A percentile compares a stretch with the other conserved stretches of the same genome.
phyloP scores from a whole-genome alignment of 2,329 filamentous ascomycete genomes.

The Thermothelomyces thermophilus region DNA sequence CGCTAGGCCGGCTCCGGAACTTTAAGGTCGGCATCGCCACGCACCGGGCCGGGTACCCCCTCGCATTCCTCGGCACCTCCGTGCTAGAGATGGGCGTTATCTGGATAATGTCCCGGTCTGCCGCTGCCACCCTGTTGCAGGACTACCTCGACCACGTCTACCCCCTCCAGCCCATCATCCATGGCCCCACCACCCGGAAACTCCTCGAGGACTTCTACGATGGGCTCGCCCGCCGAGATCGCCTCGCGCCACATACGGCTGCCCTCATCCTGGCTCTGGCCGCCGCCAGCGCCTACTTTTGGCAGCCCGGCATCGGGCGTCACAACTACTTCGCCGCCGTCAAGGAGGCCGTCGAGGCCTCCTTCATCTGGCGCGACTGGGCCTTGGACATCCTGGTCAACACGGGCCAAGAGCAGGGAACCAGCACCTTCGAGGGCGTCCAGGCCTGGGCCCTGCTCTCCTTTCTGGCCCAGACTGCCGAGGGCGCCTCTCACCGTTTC shows the following conservation, averaged over 20 bases:
- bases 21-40: neutral
- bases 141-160: slow-evolving; percentile 5
- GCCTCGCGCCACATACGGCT: neutral
- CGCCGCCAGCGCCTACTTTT: slow-evolving; percentile 5
- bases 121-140: neutral
- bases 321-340: neutral
- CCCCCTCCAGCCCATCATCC: neutral
- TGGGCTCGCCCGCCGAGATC: neutral
- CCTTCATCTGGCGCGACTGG: neutral
- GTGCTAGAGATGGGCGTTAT: neutral
- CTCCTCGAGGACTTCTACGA: neutral
- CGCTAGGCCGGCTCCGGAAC: no score
- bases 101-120: neutral
- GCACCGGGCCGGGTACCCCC: no score
- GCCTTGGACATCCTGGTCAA: neutral
- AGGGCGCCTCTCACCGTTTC: neutral
- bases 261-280: slow-evolving; percentile 1
- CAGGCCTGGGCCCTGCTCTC: slow-evolving; percentile 4
- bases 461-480: neutral
- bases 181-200: neutral
- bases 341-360: neutral
- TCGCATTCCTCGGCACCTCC: neutral
- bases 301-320: neutral
- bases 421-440: neutral
- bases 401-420: neutral